Conservation (phyloP, 2,329 filamentous ascomycete genomes). For the Trichoderma citrinoviride region DNA sequence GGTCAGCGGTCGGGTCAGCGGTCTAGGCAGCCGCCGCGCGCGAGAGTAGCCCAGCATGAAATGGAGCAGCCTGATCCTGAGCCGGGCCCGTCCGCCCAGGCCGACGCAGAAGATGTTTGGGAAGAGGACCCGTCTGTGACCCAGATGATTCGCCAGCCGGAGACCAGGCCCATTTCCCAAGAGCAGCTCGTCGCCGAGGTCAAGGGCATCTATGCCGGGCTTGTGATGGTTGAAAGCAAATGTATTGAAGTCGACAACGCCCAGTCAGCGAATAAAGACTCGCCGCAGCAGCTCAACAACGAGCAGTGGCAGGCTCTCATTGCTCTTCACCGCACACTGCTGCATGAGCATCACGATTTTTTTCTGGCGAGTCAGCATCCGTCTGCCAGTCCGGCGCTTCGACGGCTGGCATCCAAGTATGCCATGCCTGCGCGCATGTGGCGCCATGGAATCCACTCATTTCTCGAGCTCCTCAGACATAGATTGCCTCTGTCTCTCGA, state of each 20-base stretch:
- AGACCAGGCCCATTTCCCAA: conserved; percentile 68
- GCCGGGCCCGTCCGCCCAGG: not conserved
- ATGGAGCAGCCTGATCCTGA: not conserved
- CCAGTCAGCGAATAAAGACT: conserved; percentile 47
- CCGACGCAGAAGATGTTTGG: not conserved
- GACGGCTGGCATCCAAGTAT: conserved; percentile 72
- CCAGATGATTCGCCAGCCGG: conserved; percentile 44
- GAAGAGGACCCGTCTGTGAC: conserved; percentile 4
- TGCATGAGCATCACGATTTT: conserved; percentile 83
- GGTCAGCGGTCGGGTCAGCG: not conserved
- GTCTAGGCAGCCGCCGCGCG: not conserved
- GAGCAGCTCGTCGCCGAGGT: conserved; percentile 79
- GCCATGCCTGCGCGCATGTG: conserved; percentile 93
- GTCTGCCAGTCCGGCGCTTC: conserved; percentile 65
- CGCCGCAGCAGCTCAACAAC: conserved; percentile 47
- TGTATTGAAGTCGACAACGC: conserved; percentile 79
- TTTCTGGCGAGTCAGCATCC: conserved; percentile 87
- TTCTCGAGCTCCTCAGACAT: conserved; percentile 73
- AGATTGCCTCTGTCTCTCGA: conserved; percentile 74
- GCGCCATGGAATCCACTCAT: conserved; percentile 86
- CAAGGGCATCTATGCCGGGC: conserved; percentile 76
- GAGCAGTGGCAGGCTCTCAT: conserved; percentile 86
- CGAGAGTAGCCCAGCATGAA: not conserved
- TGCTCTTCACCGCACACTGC: conserved; percentile 72
- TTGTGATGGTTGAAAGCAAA: conserved; percentile 84